Evolutionary conservation across 371 early-diverging fungal species (phyloP), one percentile per base, ranked within the genome.

Genomic region (Mucor sp.): DNA sequence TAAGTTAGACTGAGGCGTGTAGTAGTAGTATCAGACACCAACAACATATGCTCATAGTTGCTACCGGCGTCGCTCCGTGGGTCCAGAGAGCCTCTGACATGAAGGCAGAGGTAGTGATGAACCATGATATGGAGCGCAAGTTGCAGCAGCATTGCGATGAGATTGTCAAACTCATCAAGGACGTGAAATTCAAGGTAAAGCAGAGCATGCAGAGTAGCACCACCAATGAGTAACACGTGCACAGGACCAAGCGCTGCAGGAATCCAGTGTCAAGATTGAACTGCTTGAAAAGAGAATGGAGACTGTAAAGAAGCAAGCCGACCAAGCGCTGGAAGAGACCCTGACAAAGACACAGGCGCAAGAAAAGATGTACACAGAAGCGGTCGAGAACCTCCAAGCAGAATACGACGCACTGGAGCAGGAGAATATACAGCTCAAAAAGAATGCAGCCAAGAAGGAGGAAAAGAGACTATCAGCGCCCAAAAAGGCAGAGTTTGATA

Each of bases 231-330:
- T 44, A 33, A 62, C 30, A 62, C 30, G 21, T 30, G 23, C 28
- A 28, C 62, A 88, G 83, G 92, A 94, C 60, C 90, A 94, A 83
- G 69, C 80, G 14, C 72, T 94, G 41, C 91, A 93, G 73, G 95
- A 97, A 77, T 74, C 83, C 8, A 72, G 76, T 25, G 89, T 95
- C 47, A 91, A 90, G 76, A 85, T 94, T 4, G 92, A 92, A 58
- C 70, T 94, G 63, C 83, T 95, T 15, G 93, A 93, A 71, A 92
- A 87, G 68, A 85, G 93, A 17, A 87, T 88, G 72, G 91, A 91
- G 61, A 65, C 71, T 7, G 83, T 86, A 56, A 87, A 87, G 64
- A 87, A 89, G 64, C 88, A 92, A 71, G 83, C 85, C 0, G 92
- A 91, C 28, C 87, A 84, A 37, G 72, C 78, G 25, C 70, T 93